These are phyloP conservation scores for Aureobasidium sp. DNA, from an alignment of 2,329 filamentous ascomycete genomes.

Conservation along the genomic window DNA sequence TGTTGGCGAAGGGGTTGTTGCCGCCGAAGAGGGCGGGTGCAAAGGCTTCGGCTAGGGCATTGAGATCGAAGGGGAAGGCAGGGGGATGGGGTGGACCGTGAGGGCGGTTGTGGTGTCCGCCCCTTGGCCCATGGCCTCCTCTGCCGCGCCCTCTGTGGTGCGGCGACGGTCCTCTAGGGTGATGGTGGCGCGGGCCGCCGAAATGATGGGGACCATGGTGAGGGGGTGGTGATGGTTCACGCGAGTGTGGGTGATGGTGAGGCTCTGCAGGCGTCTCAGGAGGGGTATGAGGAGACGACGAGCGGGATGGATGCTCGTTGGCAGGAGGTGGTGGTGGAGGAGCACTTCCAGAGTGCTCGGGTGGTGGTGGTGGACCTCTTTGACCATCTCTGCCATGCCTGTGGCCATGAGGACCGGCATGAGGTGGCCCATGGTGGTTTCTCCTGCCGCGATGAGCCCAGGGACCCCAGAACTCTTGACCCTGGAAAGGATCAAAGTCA, in stretches of 20 bases:
- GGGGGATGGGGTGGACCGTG: slow-evolving; percentile 20
- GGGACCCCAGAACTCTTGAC: slow-evolving; percentile 24
- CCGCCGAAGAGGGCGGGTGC: slow-evolving; percentile 26
- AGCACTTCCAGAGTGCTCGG: neutral
- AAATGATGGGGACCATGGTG: slow-evolving; percentile 12
- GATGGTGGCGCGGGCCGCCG: slow-evolving; percentile 10
- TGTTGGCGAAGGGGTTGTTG: slow-evolving; percentile 33
- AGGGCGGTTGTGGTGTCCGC: slow-evolving; percentile 14
- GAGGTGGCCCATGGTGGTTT: neutral
- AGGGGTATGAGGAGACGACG: slow-evolving; percentile 15
- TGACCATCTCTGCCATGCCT: slow-evolving; percentile 1
- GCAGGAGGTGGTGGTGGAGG: slow-evolving; percentile 17
- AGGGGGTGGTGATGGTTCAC: neutral
- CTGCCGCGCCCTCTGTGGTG: neutral
- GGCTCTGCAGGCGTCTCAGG: slow-evolving; percentile 20
- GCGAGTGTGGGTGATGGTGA: neutral
- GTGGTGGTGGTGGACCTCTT: slow-evolving; percentile 5
- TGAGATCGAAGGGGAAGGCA: slow-evolving; percentile 4
- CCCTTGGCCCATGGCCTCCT: neutral
- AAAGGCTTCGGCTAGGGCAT: slow-evolving; percentile 14
- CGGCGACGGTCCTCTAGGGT: neutral
- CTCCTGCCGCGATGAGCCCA: slow-evolving; percentile 19
- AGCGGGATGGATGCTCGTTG: slow-evolving; percentile 9
- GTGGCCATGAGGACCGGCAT: slow-evolving; percentile 11
- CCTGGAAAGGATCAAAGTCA: neutral